Conservation (phyloP, 805 yeast species). For the Candida hungchunana region DNA sequence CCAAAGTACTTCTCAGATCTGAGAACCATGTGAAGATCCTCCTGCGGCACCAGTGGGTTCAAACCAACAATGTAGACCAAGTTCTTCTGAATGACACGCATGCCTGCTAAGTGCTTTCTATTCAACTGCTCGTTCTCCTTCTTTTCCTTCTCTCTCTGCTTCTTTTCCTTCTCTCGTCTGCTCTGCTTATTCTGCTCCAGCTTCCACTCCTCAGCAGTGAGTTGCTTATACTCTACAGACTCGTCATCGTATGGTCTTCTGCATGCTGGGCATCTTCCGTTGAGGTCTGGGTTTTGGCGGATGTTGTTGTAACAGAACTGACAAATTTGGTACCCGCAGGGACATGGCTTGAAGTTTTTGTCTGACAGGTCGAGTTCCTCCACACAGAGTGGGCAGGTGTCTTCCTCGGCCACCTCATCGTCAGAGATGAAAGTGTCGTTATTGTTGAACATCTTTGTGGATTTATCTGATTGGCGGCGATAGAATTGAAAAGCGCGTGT, state of each 20-base stretch:
- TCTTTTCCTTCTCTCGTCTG: conserved; percentile 75
- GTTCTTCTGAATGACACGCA: conserved; percentile 97
- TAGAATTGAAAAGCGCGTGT: too few species aligned
- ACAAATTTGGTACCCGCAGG: conserved; percentile 98
- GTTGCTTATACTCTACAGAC: conserved; percentile 77
- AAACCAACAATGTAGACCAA: conserved; percentile 94
- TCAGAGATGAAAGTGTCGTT: conserved; percentile 65
- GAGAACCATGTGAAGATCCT: conserved; percentile 75
- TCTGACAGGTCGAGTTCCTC: conserved; percentile 98
- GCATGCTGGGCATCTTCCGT: conserved; percentile 97
- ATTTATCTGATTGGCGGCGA: background rate
- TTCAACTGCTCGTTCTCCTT: conserved; percentile 80
- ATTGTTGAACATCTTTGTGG: conserved; percentile 25
- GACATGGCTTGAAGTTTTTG: conserved; percentile 97
- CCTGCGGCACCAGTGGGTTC: conserved; percentile 76
- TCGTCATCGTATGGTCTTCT: conserved; percentile 93
- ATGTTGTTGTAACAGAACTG: conserved; percentile 98
- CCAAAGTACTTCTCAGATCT: conserved; percentile 94
- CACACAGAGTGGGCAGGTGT: conserved; percentile 90
- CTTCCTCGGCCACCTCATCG: conserved; percentile 62
- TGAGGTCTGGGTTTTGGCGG: conserved; percentile 89
- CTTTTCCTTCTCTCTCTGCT: conserved; percentile 85
- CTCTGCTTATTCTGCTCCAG: conserved; percentile 76
- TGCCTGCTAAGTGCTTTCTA: conserved; percentile 90
- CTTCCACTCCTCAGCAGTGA: conserved; percentile 81